Evolutionary conservation across 495 filamentous ascomycete species (phyloP).

Genomic region (Lasiosphaeriaceae sp.): DNA sequence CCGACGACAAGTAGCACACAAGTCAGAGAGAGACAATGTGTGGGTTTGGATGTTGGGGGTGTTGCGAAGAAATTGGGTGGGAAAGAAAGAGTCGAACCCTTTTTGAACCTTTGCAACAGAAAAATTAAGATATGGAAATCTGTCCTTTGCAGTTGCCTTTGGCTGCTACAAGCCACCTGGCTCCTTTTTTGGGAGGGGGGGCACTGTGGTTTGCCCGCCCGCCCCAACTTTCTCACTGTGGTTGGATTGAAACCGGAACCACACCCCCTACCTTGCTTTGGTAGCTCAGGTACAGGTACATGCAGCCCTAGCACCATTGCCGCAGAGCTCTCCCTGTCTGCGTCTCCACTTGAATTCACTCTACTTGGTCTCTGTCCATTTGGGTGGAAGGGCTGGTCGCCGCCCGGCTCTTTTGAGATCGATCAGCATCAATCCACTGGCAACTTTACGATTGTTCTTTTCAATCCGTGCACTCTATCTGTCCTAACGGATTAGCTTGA

Average conservation of each 20-base stretch:
- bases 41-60: neutral
- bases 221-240: neutral
- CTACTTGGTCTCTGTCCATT: neutral
- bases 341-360: neutral
- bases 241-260: neutral
- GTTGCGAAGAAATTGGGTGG: neutral
- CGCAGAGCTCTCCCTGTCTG: neutral
- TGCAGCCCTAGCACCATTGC: neutral
- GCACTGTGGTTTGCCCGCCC: slow-evolving; percentile 1
- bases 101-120: slow-evolving; percentile 2
- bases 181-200: neutral
- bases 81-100: neutral
- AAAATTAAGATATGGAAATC: slow-evolving; percentile 24
- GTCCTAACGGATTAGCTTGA: too few species aligned
- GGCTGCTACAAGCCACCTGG: neutral
- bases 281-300: slow-evolving; percentile 11
- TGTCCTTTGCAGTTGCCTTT: slow-evolving; percentile 20
- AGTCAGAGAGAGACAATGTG: neutral
- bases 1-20: neutral
- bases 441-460: too few species aligned
- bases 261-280: neutral
- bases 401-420: neutral
- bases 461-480: too few species aligned
- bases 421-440: neutral
- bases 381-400: neutral